Percentiles rank a stretch among this genome's conserved stretches.
These are phyloP conservation scores for Vigna hirtella DNA, from an alignment of 306 rosid species.

Conservation along the genomic window DNA sequence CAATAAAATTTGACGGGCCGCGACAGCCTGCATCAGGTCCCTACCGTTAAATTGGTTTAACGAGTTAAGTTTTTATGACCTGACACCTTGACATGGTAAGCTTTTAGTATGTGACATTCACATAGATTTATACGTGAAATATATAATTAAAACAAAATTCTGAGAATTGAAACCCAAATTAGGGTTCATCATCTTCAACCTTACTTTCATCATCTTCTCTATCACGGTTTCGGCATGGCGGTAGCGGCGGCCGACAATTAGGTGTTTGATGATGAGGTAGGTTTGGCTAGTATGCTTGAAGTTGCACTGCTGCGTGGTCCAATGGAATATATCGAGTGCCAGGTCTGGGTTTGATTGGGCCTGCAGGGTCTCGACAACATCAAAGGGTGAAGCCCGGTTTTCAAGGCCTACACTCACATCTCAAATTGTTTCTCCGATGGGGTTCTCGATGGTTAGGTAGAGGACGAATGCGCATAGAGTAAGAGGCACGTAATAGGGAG, in stretches of 20 bases:
- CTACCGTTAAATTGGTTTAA: too few relatives aligned
- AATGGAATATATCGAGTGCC: constrained; percentile 90
- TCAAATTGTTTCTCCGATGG: constrained; percentile 83
- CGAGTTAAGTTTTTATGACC: too few relatives aligned
- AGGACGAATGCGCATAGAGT: constrained; percentile 25
- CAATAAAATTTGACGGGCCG: too few relatives aligned
- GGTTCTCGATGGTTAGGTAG: constrained; percentile 54
- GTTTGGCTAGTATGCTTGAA: constrained; percentile 72
- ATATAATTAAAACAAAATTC: too few relatives aligned
- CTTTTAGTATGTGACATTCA: too few relatives aligned
- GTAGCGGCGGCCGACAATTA: constrained; percentile 59
- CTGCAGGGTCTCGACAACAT: constrained; percentile 63
- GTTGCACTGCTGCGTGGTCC: constrained; percentile 88
- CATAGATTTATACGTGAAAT: too few relatives aligned
- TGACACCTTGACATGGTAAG: too few relatives aligned
- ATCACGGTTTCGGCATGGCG: constrained; percentile 74
- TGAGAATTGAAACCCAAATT: too few relatives aligned
- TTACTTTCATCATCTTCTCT: constrained; percentile 51
- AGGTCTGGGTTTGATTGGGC: constrained; percentile 88
- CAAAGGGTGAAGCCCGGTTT: constrained; percentile 77
- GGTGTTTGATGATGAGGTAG: constrained; percentile 70
- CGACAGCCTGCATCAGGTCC: too few relatives aligned
- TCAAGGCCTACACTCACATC: constrained; percentile 76
- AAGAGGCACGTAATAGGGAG: not conserved
- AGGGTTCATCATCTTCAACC: too few relatives aligned